Evolutionary conservation across 345 rosid genomes (phyloP), one percentile per base, ranked within the genome.

Genomic region (Citrus trifoliata): DNA sequence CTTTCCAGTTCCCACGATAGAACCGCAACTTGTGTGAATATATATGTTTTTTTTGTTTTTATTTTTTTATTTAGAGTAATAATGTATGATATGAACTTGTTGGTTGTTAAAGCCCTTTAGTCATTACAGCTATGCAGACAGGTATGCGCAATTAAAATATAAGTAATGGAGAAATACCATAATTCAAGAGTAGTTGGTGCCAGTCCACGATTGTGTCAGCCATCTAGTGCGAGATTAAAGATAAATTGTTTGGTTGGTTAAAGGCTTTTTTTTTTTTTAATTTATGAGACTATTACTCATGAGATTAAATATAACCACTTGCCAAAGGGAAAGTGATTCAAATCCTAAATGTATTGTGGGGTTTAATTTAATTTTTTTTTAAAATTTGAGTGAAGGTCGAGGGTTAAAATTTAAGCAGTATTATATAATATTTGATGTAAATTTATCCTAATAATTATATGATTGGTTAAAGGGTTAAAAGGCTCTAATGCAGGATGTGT

Each of bases 11-110:
- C 55, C 63, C 69, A 78, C 22, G 33, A 71, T 48, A 28, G 62
- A 78, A 83, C 73, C 77, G 65, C 30, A n/a, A 70, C 28, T 51
- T 19, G 33, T 84, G 89, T 86, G 80, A 59, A 80, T 86, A 77
- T 12, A 10, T 42, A 42, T 12, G 0, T 42, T 42, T 10, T 0
- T 48, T 37, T 30, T 27, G 2, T 5, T 69, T 56, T 67, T n/a
- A 38, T 33, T 18, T 51, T 53, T 16, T n/a, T n/a, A n/a, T n/a
- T n/a, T n/a, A n/a, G n/a, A 18, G 7, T 1, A 18, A 18, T 53
- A 10, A 33, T 67, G 27, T 55, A 25, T 48, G n/a, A 55, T 67
- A 35, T 76, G 64, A 62, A n/a, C 25, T 19, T 10, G 16, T 1
- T 51, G 75, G 64, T 35, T 66, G 64, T 51, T 25, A 19, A 75